Evolutionary conservation across 2,329 filamentous ascomycete species (phyloP), one percentile per base, ranked within the genome.

Genomic region (Cladophialophora bantiana): DNA sequence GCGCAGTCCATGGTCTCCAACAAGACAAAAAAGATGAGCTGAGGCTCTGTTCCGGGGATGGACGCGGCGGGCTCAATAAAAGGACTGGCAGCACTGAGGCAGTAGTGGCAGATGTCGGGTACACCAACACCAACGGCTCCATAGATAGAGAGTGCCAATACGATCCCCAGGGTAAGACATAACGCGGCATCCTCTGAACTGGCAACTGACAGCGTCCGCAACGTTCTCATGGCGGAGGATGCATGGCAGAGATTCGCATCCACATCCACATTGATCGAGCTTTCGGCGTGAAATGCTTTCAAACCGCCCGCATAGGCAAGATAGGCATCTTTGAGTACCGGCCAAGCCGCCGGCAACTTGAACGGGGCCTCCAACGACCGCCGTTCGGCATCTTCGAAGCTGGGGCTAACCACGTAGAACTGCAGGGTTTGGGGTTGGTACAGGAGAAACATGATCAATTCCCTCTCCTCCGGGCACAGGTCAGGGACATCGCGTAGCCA

Each of bases 271-370:
- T 50, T 56, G 4, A 9, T 34, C 18, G 18, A 3, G 4, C 20
- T 35, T 18, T 50, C 42, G 15, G 36, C 3, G 7, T 48, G 38
- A 35, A 58, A 55, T 48, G 55, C 12, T 26, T 50, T 64, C 56
- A 64, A 26, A 13, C 34, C 55, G 2, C 65, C 65, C 7, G 65
- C 65, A 59, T 50, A 63, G 18, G 65, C 65, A 32, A 67, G 59
- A 60, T 63, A 67, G 13, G 65, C 65, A 26, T 67, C 65, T 42
- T 64, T 64, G 36, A 67, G 65, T 36, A 67, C 56, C 7, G 65
- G 65, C 42, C 59, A 64, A 13, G 65, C 65, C 6, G 56, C 35
- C 20, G 55, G 59, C 56, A 67, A 26, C 26, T 26, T 26, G 26
- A 26, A 32, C 9, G 50, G 65, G 12, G 65, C 60, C 13, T 26